These are phyloP conservation scores for Vanrija sp. DNA, from an alignment of 1,284 basidiomycete species.

Conservation along the genomic window DNA sequence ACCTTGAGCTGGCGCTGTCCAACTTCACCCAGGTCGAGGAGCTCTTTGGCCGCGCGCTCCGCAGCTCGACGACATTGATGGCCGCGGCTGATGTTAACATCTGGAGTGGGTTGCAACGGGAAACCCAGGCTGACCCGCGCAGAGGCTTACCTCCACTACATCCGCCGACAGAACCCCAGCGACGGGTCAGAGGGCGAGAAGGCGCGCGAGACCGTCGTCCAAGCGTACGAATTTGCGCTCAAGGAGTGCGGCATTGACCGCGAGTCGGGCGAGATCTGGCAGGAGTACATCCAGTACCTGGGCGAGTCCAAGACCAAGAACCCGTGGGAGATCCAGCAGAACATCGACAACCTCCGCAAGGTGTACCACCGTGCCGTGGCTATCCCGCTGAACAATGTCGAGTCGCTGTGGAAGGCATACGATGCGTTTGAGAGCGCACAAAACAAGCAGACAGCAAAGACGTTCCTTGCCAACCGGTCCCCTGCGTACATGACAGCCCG, in stretches of 20 bases:
- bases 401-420: constrained; percentile 90
- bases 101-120: constrained; percentile 41
- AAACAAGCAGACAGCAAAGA: constrained; percentile 93
- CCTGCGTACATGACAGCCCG: constrained; percentile 90
- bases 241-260: constrained; percentile 76
- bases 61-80: constrained; percentile 38
- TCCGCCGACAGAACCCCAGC: constrained; percentile 47
- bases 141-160: constrained; percentile 51
- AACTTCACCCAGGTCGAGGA: constrained; percentile 47
- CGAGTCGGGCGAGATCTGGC: constrained; percentile 57
- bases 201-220: constrained; percentile 69
- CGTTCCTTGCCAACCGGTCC: constrained; percentile 82
- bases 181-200: constrained; percentile 49
- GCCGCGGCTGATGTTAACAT: constrained; percentile 47
- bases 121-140: neutral
- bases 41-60: constrained; percentile 43
- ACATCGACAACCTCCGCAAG: constrained; percentile 87
- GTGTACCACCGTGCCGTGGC: constrained; percentile 90
- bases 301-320: constrained; percentile 70
- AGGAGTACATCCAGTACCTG: constrained; percentile 73
- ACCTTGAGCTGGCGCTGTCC: constrained; percentile 46
- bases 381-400: constrained; percentile 89
- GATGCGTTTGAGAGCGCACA: constrained; percentile 88
- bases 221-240: constrained; percentile 91
- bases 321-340: constrained; percentile 93